phyloP scores from a whole-genome alignment of 345 rosid genomes.

The Linum trigynum region DNA sequence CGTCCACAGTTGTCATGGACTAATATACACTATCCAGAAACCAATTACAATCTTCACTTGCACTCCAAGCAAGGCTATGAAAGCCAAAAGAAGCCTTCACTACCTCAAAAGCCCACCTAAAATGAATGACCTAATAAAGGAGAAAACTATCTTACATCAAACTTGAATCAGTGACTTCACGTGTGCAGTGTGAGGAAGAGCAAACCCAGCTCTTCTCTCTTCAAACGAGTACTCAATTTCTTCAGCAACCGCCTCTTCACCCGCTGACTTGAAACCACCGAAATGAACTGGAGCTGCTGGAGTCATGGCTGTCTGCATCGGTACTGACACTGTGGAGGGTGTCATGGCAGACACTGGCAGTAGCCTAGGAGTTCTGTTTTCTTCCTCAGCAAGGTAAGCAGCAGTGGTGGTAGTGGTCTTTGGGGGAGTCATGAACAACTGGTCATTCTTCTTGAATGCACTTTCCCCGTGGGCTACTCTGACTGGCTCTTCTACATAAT shows the following conservation, averaged over 20 bases:
- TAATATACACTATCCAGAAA: neutral
- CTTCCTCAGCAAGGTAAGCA: slow-evolving; percentile 33
- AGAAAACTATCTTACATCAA: slow-evolving; percentile 15
- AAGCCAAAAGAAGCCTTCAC: neutral
- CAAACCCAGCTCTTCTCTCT: slow-evolving; percentile 76
- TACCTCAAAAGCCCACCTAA: neutral
- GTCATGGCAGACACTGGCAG: slow-evolving; percentile 46
- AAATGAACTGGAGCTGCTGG: slow-evolving; percentile 41
- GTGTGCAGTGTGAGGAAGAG: slow-evolving; percentile 30
- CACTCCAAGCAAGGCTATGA: no score
- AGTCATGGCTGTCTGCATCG: slow-evolving; percentile 66
- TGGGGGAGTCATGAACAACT: slow-evolving; percentile 40
- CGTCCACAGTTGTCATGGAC: neutral
- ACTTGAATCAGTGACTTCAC: slow-evolving; percentile 38
- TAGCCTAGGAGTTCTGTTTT: slow-evolving; percentile 54
- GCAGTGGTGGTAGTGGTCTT: slow-evolving; percentile 25
- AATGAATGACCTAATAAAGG: neutral
- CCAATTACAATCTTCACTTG: neutral
- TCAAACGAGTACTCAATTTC: slow-evolving; percentile 78
- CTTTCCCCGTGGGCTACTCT: slow-evolving; percentile 14
- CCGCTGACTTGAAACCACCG: slow-evolving; percentile 15
- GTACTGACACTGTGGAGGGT: slow-evolving; percentile 57
- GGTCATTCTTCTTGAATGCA: slow-evolving; percentile 28
- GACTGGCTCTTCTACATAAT: slow-evolving; percentile 29
- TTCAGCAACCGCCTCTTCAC: slow-evolving; percentile 25